Conservation (phyloP, 1,284 basidiomycete species). For the Microbotryum lychnidis-dioicae region DNA sequence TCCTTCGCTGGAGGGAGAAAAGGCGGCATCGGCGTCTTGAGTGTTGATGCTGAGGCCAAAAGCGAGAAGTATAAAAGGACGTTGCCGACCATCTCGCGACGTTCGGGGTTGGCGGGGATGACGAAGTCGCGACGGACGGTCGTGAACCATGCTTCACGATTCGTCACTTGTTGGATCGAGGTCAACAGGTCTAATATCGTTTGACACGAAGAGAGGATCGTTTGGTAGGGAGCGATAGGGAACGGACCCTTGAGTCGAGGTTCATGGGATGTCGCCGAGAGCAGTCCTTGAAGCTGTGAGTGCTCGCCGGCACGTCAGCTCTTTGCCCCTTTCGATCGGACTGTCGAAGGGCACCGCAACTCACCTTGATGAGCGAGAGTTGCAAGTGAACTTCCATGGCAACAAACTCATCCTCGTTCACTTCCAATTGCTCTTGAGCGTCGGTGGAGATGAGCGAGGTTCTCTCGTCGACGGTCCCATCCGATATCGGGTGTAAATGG, state of each 20-base stretch:
- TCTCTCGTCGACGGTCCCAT: constrained; percentile 4
- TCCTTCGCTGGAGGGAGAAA: constrained; percentile 87
- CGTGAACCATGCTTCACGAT: constrained; percentile 75
- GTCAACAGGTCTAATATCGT: constrained; percentile 66
- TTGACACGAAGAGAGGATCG: constrained; percentile 73
- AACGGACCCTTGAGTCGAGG: constrained; percentile 91
- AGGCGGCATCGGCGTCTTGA: constrained; percentile 85
- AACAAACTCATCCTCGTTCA: constrained; percentile 17
- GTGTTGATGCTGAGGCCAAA: constrained; percentile 72
- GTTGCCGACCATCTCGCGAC: constrained; percentile 83
- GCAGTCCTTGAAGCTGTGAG: constrained; percentile 56
- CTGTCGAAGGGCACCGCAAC: neutral
- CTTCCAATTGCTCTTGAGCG: constrained; percentile 5
- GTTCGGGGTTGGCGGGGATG: constrained; percentile 72
- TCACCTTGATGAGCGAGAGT: constrained; percentile 65
- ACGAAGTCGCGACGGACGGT: constrained; percentile 74
- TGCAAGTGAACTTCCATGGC: constrained; percentile 87
- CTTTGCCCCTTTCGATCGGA: too few species aligned
- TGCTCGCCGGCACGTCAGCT: neutral
- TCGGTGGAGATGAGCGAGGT: constrained; percentile 3
- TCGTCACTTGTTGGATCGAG: constrained; percentile 89
- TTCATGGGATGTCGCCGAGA: constrained; percentile 83
- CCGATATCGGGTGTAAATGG: neutral
- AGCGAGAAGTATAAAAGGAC: constrained; percentile 86
- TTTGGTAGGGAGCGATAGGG: constrained; percentile 60